Evolutionary conservation across 208 protist genomes (phyloP).

Genomic region (Porcisia deanei): DNA sequence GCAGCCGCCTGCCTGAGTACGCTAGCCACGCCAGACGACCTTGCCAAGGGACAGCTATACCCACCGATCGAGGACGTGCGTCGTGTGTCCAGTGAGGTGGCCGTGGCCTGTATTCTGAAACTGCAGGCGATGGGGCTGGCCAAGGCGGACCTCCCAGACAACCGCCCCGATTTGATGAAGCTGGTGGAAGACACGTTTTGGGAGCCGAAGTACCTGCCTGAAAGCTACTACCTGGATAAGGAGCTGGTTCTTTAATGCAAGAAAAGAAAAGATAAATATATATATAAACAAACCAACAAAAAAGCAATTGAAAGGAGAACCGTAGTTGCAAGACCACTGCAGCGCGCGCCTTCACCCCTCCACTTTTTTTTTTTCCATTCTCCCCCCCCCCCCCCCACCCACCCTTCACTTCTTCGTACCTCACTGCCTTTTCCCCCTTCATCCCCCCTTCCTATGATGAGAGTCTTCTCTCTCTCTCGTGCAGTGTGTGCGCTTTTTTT

Average conservation of each 20-base stretch:
- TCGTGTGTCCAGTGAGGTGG: constrained; percentile 69
- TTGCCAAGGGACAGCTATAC: constrained; percentile 62
- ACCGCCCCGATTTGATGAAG: constrained; percentile 45
- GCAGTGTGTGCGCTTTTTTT: neutral
- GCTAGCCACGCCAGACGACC: constrained; percentile 52
- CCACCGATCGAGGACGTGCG: constrained; percentile 70
- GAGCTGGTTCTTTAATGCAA: constrained; percentile 29
- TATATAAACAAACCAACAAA: neutral
- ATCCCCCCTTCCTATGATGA: neutral
- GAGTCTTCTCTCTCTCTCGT: too few relatives aligned
- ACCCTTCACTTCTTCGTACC: neutral
- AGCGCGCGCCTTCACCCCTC: neutral
- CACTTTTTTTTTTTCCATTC: neutral
- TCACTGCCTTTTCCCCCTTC: neutral
- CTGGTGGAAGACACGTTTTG: constrained; percentile 52
- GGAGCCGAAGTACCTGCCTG: constrained; percentile 60
- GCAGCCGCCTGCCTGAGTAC: constrained; percentile 73
- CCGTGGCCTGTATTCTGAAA: constrained; percentile 67
- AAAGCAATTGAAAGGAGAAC: neutral
- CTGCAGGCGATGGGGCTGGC: constrained; percentile 57
- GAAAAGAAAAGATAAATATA: too few relatives aligned
- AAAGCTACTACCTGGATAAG: constrained; percentile 70
- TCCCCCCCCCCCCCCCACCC: neutral
- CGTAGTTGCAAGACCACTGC: neutral
- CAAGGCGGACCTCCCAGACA: constrained; percentile 44